Evolutionary conservation across 208 protist species (phyloP).

Genomic region (Kentomonas sorsogonicus): DNA sequence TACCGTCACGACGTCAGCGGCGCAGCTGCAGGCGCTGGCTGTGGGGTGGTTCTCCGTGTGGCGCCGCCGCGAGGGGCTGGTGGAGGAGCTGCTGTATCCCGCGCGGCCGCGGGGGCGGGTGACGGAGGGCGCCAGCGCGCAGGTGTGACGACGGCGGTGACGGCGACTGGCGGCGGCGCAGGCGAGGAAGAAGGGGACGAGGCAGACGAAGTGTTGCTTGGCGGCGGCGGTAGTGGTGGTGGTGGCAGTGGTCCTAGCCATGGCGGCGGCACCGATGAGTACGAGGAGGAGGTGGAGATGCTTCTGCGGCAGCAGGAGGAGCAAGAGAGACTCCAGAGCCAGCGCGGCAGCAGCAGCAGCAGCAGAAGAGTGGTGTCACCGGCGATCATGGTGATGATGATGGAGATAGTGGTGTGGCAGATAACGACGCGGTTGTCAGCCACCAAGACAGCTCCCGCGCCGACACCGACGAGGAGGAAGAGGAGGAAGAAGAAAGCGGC

Average conservation of each 20-base stretch:
- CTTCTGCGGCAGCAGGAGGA: neutral
- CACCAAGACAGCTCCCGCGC: neutral
- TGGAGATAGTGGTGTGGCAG: conserved; percentile 3
- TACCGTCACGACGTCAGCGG: no score
- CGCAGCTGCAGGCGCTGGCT: no score
- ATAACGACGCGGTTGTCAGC: neutral
- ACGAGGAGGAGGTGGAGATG: neutral
- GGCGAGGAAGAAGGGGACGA: neutral
- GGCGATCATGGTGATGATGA: conserved; percentile 1
- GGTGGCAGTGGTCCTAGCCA: neutral
- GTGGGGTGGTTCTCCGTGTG: no score
- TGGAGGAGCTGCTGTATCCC: no score
- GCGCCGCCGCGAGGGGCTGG: no score
- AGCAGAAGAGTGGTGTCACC: neutral
- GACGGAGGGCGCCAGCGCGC: neutral
- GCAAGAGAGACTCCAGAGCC: neutral
- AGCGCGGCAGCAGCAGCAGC: neutral
- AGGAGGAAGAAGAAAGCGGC: neutral
- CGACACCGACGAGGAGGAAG: conserved; percentile 12
- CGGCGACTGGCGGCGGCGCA: neutral
- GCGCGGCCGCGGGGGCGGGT: neutral
- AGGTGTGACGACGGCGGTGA: neutral
- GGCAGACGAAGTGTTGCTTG: neutral
- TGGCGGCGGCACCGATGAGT: no score
- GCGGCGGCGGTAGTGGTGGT: neutral